Conservation (phyloP, 78 protist genomes). For the Cavenderia fasciculata region DNA sequence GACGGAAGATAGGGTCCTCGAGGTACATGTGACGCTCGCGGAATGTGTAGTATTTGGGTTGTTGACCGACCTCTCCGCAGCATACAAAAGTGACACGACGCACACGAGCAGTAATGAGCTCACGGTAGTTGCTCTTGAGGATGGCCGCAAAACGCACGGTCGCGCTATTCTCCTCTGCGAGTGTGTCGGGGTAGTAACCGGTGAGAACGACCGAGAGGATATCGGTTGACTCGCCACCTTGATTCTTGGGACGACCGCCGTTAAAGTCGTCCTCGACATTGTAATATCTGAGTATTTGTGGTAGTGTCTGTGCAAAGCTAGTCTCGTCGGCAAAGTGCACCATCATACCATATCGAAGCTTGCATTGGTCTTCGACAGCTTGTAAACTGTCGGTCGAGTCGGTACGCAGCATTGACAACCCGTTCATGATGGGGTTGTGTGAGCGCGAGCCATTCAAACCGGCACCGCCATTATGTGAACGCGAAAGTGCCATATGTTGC, state of each 20-base stretch:
- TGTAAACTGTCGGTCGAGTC: constrained; percentile 44
- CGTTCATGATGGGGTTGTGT: constrained; percentile 40
- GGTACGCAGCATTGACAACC: constrained; percentile 58
- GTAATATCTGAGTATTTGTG: constrained; percentile 17
- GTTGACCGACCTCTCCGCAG: constrained; percentile 8
- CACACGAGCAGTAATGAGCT: background rate
- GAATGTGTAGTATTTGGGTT: constrained; percentile 89
- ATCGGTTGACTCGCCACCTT: constrained; percentile 59
- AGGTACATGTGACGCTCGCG: constrained; percentile 77
- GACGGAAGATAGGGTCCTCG: constrained; percentile 90
- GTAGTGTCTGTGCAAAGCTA: background rate
- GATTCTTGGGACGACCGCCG: background rate
- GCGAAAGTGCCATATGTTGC: too few relatives aligned
- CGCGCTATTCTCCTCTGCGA: constrained; percentile 34
- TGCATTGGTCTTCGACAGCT: constrained; percentile 47
- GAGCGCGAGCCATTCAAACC: too few relatives aligned
- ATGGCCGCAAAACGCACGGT: constrained; percentile 18
- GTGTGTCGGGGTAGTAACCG: constrained; percentile 18
- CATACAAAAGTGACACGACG: constrained; percentile 71
- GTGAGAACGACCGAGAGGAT: constrained; percentile 18
- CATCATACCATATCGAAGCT: constrained; percentile 76
- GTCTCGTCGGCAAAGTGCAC: constrained; percentile 31
- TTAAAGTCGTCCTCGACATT: constrained; percentile 28
- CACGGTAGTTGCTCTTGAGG: background rate
- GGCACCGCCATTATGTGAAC: background rate